Conservation (phyloP, 257 asterid species). For the Plantago major region DNA sequence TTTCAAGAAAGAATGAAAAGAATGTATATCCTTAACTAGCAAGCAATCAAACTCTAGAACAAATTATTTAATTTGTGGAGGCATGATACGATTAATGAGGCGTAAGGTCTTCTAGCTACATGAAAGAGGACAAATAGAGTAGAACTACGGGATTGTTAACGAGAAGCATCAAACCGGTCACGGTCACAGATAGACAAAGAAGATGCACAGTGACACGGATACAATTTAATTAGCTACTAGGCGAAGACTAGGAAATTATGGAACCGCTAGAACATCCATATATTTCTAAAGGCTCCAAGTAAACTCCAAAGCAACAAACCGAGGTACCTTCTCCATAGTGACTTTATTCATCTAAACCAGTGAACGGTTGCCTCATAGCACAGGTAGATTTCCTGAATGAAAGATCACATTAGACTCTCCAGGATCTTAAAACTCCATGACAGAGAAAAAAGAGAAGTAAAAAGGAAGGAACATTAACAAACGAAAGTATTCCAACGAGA, state of each 20-base stretch:
- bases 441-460: constrained; percentile 11
- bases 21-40: neutral
- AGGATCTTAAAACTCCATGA: constrained; percentile 37
- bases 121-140: neutral
- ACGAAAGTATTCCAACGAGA: constrained; percentile 6
- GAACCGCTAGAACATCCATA: constrained; percentile 3
- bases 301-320: constrained; percentile 81
- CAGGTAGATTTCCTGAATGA: constrained; percentile 81
- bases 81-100: neutral
- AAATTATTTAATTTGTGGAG: neutral
- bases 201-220: constrained; percentile 1
- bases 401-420: constrained; percentile 77
- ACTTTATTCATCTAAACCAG: constrained; percentile 89
- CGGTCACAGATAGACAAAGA: neutral
- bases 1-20: constrained; percentile 20
- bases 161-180: constrained; percentile 8
- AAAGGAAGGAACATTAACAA: constrained; percentile 9
- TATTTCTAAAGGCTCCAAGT: constrained; percentile 36
- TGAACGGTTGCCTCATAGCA: constrained; percentile 90
- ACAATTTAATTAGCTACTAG: constrained; percentile 8
- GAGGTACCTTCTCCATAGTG: constrained; percentile 97
- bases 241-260: constrained; percentile 19
- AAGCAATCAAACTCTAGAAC: neutral
- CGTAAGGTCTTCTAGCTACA: neutral
- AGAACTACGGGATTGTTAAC: neutral